A percentile compares a stretch with the other conserved stretches of the same genome.
phyloP scores from a whole-genome alignment of 2,329 filamentous ascomycete genomes.

The Colletotrichum karsti region DNA sequence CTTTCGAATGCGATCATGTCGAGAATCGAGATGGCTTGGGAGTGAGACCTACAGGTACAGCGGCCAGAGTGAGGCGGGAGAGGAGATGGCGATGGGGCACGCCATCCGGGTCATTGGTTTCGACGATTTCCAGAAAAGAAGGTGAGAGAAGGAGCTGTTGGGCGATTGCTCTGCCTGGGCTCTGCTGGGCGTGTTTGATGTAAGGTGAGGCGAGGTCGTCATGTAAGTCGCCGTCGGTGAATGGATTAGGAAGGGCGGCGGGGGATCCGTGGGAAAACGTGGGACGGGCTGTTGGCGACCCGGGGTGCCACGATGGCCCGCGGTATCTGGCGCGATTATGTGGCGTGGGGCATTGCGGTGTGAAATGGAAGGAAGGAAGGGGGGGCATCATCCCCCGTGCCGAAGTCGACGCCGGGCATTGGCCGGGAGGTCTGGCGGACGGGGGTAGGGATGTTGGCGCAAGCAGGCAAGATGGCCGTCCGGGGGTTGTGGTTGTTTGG shows the following conservation, averaged over 20 bases:
- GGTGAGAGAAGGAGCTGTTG: neutral
- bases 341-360: conserved; percentile 7
- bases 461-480: neutral
- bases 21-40: neutral
- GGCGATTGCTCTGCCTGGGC: neutral
- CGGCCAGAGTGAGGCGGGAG: neutral
- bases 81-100: neutral
- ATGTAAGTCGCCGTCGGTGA: conserved; percentile 9
- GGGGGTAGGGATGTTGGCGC: neutral
- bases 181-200: neutral
- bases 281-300: conserved; percentile 19
- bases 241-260: neutral
- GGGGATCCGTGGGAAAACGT: conserved; percentile 8
- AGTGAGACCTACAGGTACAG: neutral
- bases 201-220: neutral
- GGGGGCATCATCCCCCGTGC: conserved; percentile 13
- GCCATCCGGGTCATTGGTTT: neutral
- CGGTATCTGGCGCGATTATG: neutral
- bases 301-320: conserved; percentile 14
- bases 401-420: conserved; percentile 16
- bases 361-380: neutral
- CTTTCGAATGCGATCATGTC: neutral
- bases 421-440: conserved; percentile 1
- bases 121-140: neutral
- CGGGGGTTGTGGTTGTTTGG: neutral